phyloP scores from a whole-genome alignment of 352 stramenopile genomes.

The Thalassiosira allenii region DNA sequence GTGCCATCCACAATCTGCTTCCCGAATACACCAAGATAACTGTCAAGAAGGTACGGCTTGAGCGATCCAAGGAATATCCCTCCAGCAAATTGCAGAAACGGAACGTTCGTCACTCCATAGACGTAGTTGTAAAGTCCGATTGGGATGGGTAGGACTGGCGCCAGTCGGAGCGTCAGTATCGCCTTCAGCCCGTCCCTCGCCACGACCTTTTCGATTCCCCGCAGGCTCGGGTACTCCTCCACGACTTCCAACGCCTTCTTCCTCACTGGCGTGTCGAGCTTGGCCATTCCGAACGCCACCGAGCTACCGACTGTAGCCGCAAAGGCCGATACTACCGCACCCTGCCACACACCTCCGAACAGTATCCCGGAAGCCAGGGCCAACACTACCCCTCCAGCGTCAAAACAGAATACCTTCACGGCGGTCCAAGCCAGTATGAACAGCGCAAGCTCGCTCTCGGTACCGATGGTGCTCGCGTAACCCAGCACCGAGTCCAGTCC shows the following conservation, averaged over 20 bases:
- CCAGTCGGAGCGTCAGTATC: conserved; percentile 86
- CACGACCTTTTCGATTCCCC: conserved; percentile 87
- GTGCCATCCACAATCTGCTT: conserved; percentile 77
- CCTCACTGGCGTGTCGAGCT: conserved; percentile 76
- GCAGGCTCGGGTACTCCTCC: conserved; percentile 80
- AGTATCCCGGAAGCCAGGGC: conserved; percentile 84
- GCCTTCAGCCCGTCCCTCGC: conserved; percentile 87
- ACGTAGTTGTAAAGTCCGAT: conserved; percentile 89
- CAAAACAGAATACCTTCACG: conserved; percentile 86
- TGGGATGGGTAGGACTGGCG: conserved; percentile 87
- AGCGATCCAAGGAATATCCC: conserved; percentile 87
- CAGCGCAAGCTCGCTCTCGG: conserved; percentile 45
- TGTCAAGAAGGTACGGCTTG: conserved; percentile 87
- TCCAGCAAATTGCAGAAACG: conserved; percentile 79
- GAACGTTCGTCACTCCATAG: conserved; percentile 84
- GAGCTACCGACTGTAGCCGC: conserved; percentile 82
- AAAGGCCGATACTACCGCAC: conserved; percentile 77
- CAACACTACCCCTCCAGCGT: conserved; percentile 84
- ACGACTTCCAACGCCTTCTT: conserved; percentile 79
- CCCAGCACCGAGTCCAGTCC: conserved; percentile 73
- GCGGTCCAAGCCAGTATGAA: conserved; percentile 82
- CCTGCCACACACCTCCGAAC: conserved; percentile 87
- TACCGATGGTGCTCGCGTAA: conserved; percentile 58
- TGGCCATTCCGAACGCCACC: conserved; percentile 78
- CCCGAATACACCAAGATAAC: conserved; percentile 84